Percentiles rank a stretch among this genome's conserved stretches.
Evolutionary conservation across 805 yeast species (phyloP).

Genomic region (Nakazawaea laoshanensis): DNA sequence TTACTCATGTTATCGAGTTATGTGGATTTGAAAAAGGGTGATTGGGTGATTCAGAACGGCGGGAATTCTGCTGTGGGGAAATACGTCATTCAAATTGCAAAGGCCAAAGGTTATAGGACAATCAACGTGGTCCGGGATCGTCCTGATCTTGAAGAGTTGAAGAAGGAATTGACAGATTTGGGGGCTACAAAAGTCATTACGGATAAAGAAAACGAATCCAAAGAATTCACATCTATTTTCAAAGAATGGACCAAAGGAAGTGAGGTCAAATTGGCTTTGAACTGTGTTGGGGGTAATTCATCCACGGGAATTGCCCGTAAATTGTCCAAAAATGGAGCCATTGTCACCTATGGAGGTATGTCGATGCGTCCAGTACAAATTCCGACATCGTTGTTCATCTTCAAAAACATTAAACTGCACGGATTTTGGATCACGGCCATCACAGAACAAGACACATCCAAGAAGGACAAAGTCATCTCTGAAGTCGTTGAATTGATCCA

Average conservation of each 20-base stretch:
- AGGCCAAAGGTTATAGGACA: conserved; percentile 70
- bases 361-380: conserved; percentile 89
- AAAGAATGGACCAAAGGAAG: conserved; percentile 42
- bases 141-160: conserved; percentile 56
- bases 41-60: conserved; percentile 95
- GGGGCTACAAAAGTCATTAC: conserved; percentile 91
- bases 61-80: conserved; percentile 95
- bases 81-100: conserved; percentile 82
- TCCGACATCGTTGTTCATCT: conserved; percentile 84
- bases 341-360: conserved; percentile 97
- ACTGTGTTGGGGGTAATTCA: conserved; percentile 90
- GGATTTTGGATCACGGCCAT: conserved; percentile 92
- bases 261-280: conserved; percentile 69
- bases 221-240: conserved; percentile 54
- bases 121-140: conserved; percentile 85
- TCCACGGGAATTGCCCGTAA: conserved; percentile 79
- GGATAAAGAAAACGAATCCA: conserved; percentile 72
- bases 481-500: conserved; percentile 52
- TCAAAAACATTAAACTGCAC: conserved; percentile 74
- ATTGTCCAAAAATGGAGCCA: conserved; percentile 60
- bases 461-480: conserved; percentile 45
- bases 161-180: conserved; percentile 41
- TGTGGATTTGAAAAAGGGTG: conserved; percentile 52
- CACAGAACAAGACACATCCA: conserved; percentile 49
- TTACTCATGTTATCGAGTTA: conserved; percentile 76